Evolutionary conservation across 768 basidiomycete species (phyloP).

Genomic region (Pleurotus tuber-regium): DNA sequence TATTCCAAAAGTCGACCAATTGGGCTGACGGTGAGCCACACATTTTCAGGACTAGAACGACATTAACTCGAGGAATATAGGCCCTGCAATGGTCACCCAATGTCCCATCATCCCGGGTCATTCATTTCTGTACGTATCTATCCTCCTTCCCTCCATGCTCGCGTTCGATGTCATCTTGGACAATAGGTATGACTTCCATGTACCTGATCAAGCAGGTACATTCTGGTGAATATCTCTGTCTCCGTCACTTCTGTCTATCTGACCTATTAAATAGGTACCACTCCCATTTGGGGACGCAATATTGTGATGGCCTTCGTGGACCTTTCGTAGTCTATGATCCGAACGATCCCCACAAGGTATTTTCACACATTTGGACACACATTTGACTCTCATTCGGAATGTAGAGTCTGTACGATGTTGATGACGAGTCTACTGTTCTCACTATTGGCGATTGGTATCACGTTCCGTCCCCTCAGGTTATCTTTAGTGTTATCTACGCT

Average conservation of each 20-base stretch:
- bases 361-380: conserved; percentile 19
- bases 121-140: conserved; percentile 40
- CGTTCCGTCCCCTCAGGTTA: conserved; percentile 18
- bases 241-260: conserved; percentile 20
- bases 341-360: conserved; percentile 28
- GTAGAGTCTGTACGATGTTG: conserved; percentile 24
- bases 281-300: conserved; percentile 34
- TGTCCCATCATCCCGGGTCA: conserved; percentile 43
- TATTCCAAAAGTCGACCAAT: conserved; percentile 39
- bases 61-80: not conserved
- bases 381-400: not conserved
- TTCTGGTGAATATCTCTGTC: conserved; percentile 27
- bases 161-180: no score
- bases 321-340: conserved; percentile 33
- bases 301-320: conserved; percentile 38
- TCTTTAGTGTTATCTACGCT: conserved; percentile 2
- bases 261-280: conserved; percentile 23
- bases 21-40: conserved; percentile 41
- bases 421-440: conserved; percentile 3
- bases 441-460: not conserved
- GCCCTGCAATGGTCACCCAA: conserved; percentile 33
- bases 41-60: not conserved
- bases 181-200: conserved; percentile 24
- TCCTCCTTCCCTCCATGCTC: not conserved
- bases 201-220: conserved; percentile 26